Percentiles rank a stretch among this genome's conserved stretches.
These are phyloP conservation scores for Arthrobotrys musiformis DNA, from an alignment of 2,329 filamentous ascomycete species.

Conservation along the genomic window DNA sequence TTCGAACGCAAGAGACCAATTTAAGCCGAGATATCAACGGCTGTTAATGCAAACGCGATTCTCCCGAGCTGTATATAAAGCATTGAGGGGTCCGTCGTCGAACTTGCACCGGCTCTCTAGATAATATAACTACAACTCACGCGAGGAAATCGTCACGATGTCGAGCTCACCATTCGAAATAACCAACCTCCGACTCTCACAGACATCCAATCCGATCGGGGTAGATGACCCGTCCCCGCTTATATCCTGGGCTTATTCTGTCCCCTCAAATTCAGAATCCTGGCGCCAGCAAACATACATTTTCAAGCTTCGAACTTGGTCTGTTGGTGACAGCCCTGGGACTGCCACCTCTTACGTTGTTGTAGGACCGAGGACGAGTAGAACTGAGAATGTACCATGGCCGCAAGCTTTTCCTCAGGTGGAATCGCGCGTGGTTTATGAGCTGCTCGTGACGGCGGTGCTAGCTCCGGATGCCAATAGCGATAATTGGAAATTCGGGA, in stretches of 20 bases:
- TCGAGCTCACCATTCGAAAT: conserved; percentile 33
- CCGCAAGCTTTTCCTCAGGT: conserved; percentile 33
- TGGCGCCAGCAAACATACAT: conserved; percentile 40
- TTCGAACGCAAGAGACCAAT: too few relatives aligned
- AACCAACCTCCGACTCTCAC: conserved; percentile 28
- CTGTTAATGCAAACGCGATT: too few relatives aligned
- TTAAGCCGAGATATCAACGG: too few relatives aligned
- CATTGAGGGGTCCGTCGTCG: too few relatives aligned
- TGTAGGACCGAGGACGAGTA: conserved; percentile 12
- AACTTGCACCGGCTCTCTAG: too few relatives aligned
- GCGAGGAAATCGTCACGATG: too few relatives aligned
- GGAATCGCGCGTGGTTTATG: conserved; percentile 11
- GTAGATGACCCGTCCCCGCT: conserved; percentile 30
- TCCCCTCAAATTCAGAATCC: not conserved
- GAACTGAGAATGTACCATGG: conserved; percentile 32
- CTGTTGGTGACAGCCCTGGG: not conserved
- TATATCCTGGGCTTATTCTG: conserved; percentile 36
- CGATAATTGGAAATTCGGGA: conserved; percentile 4
- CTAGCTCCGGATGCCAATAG: not conserved
- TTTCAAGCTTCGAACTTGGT: conserved; percentile 26
- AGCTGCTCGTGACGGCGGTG: conserved; percentile 16
- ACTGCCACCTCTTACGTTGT: not conserved
- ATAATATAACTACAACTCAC: too few relatives aligned
- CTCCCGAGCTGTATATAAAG: too few relatives aligned
- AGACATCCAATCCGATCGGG: conserved; percentile 32